Base-by-base conservation (phyloP, 495 filamentous ascomycete genomes). In the Xeromyces bisporus region DNA sequence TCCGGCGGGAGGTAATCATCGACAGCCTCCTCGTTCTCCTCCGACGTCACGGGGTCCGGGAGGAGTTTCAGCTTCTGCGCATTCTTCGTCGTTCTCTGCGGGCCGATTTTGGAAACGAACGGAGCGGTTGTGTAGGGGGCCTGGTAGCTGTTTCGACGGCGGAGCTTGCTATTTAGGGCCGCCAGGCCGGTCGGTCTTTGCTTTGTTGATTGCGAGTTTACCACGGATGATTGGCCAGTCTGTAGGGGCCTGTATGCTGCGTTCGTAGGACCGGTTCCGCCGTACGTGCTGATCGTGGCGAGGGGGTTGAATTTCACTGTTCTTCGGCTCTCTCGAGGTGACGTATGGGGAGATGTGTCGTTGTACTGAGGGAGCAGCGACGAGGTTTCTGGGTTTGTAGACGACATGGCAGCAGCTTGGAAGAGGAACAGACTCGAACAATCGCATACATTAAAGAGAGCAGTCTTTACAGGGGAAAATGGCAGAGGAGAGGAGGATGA, bases 41-140 rank as follows among this genome's bases (percentile, higher is more conserved):
- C 81, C 2, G 73, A 75, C 7, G 80, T 69, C 25, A 87, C 81
- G 1, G 91, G 85, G 43, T 87, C 82, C 3, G 89, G 89, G 7
- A 97, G 59, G 10, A 96, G 66, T 54, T 97, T 97, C 31, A 97
- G 66, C 55, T 97, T 97, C 60, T 96, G 83, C 1, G 82, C 80
- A 34, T 79, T 93, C 50, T 92, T 89, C 17, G 84, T 92, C 26
- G 86, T 96, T 50, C 89, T 60, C 43, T 96, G 89, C 6, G 91
- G 84, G 3, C 89, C 89, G 32, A 94, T 86, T 58, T 97, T 97
- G 7, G 75, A 59, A 5, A 67, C 56, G 1, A 56, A 58, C 1
- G 64, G 47, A 6, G 61, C 53, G 13, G 45, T 44, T 6, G 53
- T 47, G 6, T 64, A 54, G 5, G 74, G 66, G 35, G 81, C 69